These are phyloP conservation scores for Leishmania braziliensis DNA, from an alignment of 208 protist species.

Conservation along the genomic window DNA sequence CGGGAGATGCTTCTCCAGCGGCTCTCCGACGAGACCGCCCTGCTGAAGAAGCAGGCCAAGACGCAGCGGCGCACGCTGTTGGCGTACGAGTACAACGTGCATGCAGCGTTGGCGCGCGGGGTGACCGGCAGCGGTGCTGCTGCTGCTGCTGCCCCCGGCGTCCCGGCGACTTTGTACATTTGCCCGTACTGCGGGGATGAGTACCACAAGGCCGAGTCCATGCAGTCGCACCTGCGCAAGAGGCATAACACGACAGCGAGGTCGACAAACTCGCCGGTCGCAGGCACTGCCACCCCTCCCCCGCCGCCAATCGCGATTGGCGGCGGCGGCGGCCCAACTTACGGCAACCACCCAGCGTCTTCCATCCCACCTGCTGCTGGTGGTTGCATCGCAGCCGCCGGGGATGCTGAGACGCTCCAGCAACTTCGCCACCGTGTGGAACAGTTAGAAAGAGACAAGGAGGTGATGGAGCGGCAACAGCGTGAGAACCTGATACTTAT, in stretches of 20 bases:
- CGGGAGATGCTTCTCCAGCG: constrained; percentile 40
- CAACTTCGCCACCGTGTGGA: constrained; percentile 55
- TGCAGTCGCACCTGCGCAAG: constrained; percentile 91
- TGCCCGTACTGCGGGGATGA: constrained; percentile 79
- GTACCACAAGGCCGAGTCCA: constrained; percentile 86
- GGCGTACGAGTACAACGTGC: constrained; percentile 82
- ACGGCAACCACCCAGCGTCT: background rate
- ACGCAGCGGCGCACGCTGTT: constrained; percentile 78
- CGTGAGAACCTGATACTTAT: constrained; percentile 66
- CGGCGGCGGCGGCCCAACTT: constrained; percentile 11
- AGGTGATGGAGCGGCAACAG: constrained; percentile 62
- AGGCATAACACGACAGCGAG: constrained; percentile 40
- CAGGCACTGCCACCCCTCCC: background rate
- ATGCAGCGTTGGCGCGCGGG: constrained; percentile 26
- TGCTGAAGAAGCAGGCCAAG: constrained; percentile 86
- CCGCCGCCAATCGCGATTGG: background rate
- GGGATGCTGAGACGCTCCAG: constrained; percentile 19
- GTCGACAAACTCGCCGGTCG: background rate
- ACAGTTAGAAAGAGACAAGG: constrained; percentile 61
- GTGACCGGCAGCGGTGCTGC: constrained; percentile 2
- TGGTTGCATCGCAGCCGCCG: constrained; percentile 6
- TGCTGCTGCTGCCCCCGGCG: background rate
- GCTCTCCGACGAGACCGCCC: constrained; percentile 57
- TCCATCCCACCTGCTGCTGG: constrained; percentile 6
- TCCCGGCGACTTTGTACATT: constrained; percentile 7